phyloP scores from a whole-genome alignment of 2,329 filamentous ascomycete genomes.

The Pleurostoma richardsiae region DNA sequence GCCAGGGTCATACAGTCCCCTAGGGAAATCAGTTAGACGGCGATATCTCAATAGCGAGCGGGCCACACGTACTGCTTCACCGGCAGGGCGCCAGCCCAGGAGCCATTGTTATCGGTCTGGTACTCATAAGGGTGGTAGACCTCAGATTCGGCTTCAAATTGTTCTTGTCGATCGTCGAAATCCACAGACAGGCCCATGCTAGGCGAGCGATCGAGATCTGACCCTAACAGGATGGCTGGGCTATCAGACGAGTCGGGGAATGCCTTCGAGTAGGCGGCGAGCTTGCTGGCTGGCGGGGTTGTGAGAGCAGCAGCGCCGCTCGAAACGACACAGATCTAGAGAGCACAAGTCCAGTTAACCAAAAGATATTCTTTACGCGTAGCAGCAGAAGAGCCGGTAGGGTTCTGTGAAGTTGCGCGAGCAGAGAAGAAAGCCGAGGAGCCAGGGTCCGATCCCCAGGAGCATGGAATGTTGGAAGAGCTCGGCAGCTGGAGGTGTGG shows the following conservation, averaged over 20 bases:
- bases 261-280: slow-evolving; percentile 4
- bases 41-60: slow-evolving; percentile 2
- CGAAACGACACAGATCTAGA: not conserved
- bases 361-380: no score
- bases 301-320: slow-evolving; percentile 11
- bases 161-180: slow-evolving; percentile 63
- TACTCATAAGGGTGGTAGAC: slow-evolving; percentile 74
- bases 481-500: no score
- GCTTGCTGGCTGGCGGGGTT: slow-evolving; percentile 3
- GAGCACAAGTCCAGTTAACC: no score
- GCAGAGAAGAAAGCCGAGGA: no score
- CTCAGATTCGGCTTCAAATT: slow-evolving; percentile 55
- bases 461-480: no score
- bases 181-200: slow-evolving; percentile 64
- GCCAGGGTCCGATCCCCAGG: no score
- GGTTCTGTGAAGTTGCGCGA: no score
- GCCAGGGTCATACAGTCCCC: slow-evolving; percentile 89
- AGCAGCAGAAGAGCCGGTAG: no score
- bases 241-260: slow-evolving; percentile 4
- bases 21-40: slow-evolving; percentile 12
- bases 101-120: slow-evolving; percentile 76
- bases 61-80: slow-evolving; percentile 71
- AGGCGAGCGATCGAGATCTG: slow-evolving; percentile 44
- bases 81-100: slow-evolving; percentile 91
- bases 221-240: not conserved